These are phyloP conservation scores for Globisporangium alternatum DNA, from an alignment of 352 stramenopile genomes.

Conservation along the genomic window DNA sequence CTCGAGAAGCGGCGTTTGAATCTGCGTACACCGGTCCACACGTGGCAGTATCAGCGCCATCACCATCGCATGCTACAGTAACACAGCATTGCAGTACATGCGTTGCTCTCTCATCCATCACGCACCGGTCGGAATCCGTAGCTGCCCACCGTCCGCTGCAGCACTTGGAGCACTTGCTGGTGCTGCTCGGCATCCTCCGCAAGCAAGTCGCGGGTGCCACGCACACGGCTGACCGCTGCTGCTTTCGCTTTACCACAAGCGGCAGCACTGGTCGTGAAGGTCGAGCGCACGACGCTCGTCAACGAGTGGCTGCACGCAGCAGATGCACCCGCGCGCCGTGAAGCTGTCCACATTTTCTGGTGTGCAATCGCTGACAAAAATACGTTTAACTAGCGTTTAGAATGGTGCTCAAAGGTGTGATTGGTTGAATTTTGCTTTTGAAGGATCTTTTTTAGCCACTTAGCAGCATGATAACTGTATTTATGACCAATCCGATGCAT, in stretches of 20 bases:
- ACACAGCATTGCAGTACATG: too few relatives aligned
- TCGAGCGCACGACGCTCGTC: neutral
- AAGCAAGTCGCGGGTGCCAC: constrained; percentile 74
- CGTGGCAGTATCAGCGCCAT: neutral
- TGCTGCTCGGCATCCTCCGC: constrained; percentile 62
- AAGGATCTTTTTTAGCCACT: too few relatives aligned
- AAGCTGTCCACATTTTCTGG: constrained; percentile 14
- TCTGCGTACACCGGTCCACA: constrained; percentile 27
- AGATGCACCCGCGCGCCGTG: neutral
- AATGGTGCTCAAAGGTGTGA: too few relatives aligned
- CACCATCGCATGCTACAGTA: neutral
- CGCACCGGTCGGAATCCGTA: constrained; percentile 79
- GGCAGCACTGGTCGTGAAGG: neutral
- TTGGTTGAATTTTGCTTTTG: too few relatives aligned
- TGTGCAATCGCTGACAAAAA: too few relatives aligned
- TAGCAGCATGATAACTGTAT: too few relatives aligned
- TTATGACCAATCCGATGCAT: too few relatives aligned
- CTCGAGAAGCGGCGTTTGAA: constrained; percentile 84
- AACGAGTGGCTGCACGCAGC: neutral
- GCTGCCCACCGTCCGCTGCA: constrained; percentile 55
- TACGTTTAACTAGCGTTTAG: too few relatives aligned
- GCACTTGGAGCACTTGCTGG: constrained; percentile 46
- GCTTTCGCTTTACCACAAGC: constrained; percentile 21
- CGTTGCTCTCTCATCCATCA: neutral
- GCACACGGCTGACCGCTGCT: constrained; percentile 48